A percentile compares a stretch with the other conserved stretches of the same genome.
These are phyloP conservation scores for Echeveria elegans DNA, from an alignment of 164 flowering plant genomes.

Conservation along the genomic window DNA sequence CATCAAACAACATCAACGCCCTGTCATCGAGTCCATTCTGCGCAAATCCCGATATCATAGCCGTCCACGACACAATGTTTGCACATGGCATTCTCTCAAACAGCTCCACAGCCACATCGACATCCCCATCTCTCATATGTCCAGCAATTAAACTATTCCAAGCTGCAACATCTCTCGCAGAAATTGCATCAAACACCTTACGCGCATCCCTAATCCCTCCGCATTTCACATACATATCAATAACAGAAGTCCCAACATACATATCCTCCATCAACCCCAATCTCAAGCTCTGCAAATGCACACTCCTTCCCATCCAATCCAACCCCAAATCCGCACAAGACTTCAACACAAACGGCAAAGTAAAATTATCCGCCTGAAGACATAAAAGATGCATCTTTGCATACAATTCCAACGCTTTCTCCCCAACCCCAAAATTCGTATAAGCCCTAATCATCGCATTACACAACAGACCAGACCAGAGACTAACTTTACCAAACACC, in stretches of 20 bases:
- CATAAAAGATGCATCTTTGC: neutral
- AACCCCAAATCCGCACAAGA: slow-evolving; percentile 8
- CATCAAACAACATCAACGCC: slow-evolving; percentile 38
- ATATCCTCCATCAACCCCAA: slow-evolving; percentile 31
- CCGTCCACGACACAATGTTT: slow-evolving; percentile 52
- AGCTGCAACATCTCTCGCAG: slow-evolving; percentile 31
- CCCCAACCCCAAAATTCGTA: neutral
- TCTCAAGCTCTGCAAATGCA: slow-evolving; percentile 32
- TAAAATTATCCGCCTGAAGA: neutral
- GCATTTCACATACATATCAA: slow-evolving; percentile 45
- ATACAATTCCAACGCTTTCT: neutral
- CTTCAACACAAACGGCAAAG: slow-evolving; percentile 6
- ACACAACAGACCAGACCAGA: neutral
- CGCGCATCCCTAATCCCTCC: slow-evolving; percentile 26
- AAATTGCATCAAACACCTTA: slow-evolving; percentile 33
- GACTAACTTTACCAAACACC: neutral
- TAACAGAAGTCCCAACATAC: slow-evolving; percentile 47
- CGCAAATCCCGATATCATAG: slow-evolving; percentile 48
- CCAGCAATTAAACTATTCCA: slow-evolving; percentile 55
- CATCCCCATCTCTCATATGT: slow-evolving; percentile 34
- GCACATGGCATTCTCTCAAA: slow-evolving; percentile 25
- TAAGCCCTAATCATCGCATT: slow-evolving; percentile 8
- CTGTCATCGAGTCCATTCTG: slow-evolving; percentile 40
- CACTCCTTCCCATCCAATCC: slow-evolving; percentile 24
- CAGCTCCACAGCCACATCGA: slow-evolving; percentile 25